These are phyloP conservation scores for Leucogyrophana mollusca DNA, from an alignment of 768 basidiomycete genomes.

Conservation along the genomic window DNA sequence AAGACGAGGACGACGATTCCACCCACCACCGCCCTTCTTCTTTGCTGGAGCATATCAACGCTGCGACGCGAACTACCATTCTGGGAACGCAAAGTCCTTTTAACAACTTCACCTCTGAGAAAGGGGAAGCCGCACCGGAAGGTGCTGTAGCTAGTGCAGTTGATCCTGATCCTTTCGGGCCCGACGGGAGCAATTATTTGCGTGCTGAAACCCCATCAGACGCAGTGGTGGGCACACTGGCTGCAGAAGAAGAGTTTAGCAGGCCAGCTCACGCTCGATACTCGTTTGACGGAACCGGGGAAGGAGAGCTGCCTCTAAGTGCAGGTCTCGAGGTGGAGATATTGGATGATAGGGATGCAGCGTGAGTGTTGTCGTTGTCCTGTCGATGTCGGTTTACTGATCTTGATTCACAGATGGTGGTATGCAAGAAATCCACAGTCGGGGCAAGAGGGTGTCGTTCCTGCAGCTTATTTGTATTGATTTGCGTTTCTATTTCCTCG, in stretches of 20 bases:
- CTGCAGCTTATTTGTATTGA: constrained; percentile 88
- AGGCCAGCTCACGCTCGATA: constrained; percentile 80
- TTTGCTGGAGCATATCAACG: constrained; percentile 87
- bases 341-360: constrained; percentile 76
- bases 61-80: constrained; percentile 83
- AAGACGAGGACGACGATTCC: constrained; percentile 76
- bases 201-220: constrained; percentile 83
- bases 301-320: constrained; percentile 72
- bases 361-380: constrained; percentile 47
- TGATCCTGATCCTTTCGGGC: constrained; percentile 59
- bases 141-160: constrained; percentile 21
- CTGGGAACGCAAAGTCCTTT: constrained; percentile 50
- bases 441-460: constrained; percentile 87
- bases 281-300: constrained; percentile 76
- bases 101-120: constrained; percentile 41
- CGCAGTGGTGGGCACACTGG: constrained; percentile 57
- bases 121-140: constrained; percentile 48
- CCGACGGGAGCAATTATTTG: constrained; percentile 74
- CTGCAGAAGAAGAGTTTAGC: constrained; percentile 60
- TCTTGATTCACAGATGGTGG: constrained; percentile 73
- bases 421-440: constrained; percentile 79
- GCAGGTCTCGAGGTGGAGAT: constrained; percentile 74
- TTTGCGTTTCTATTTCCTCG: constrained; percentile 24
- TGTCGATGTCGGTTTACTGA: constrained; percentile 9
- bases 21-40: constrained; percentile 82